Evolutionary conservation across 1,284 basidiomycete genomes (phyloP).

Genomic region (Boletus semigastroideus): DNA sequence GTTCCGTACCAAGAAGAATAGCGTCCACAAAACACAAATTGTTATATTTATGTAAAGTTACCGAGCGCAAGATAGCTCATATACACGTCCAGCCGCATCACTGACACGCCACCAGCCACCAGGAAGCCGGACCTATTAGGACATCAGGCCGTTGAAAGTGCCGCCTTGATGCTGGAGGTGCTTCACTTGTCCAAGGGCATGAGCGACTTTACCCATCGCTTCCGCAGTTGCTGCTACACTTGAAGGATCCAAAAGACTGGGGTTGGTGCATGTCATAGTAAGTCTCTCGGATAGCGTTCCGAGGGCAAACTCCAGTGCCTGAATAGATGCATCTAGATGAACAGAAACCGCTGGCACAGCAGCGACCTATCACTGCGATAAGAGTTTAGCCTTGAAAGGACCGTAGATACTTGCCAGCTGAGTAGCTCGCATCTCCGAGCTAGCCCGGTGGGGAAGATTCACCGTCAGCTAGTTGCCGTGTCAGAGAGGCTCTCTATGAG

Average conservation of each 20-base stretch:
- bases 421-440: conserved; percentile 19
- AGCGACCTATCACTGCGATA: conserved; percentile 15
- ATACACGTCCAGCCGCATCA: conserved; percentile 7
- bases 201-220: conserved; percentile 63
- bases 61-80: conserved; percentile 5
- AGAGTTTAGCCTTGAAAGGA: not conserved
- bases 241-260: conserved; percentile 43
- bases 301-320: conserved; percentile 56
- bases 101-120: conserved; percentile 13
- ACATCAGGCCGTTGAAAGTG: conserved; percentile 10
- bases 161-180: conserved; percentile 46
- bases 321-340: conserved; percentile 36
- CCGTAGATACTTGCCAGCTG: conserved; percentile 14
- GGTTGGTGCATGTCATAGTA: conserved; percentile 40
- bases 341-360: conserved; percentile 14
- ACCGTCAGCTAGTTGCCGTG: conserved; percentile 18
- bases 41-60: conserved; percentile 1
- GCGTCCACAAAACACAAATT: too few species aligned
- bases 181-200: conserved; percentile 60
- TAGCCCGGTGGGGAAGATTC: conserved; percentile 14
- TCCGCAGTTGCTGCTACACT: conserved; percentile 65
- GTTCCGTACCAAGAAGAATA: conserved; percentile 1
- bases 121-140: conserved; percentile 10
- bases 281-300: conserved; percentile 54
- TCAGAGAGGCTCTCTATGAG: conserved; percentile 10